phyloP scores from a whole-genome alignment of 2,329 filamentous ascomycete species.

The Ascochyta fabae region DNA sequence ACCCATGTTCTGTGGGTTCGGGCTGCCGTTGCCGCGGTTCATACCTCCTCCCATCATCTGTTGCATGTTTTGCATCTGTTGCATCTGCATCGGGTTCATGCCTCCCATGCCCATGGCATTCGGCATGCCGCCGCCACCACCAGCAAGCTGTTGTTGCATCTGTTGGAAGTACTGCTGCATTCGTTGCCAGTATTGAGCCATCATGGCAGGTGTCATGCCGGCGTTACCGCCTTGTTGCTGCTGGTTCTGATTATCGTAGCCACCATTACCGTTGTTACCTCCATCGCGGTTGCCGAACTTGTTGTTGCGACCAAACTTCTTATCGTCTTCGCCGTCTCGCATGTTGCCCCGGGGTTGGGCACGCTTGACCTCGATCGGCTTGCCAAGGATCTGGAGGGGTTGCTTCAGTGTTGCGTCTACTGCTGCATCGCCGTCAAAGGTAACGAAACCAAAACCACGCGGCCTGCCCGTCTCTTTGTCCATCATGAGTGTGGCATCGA shows the following conservation, averaged over 20 bases:
- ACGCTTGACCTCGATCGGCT: conserved; percentile 97
- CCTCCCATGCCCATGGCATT: conserved; percentile 58
- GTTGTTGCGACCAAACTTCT: conserved; percentile 47
- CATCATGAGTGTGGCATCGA: conserved; percentile 99
- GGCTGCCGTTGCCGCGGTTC: conserved; percentile 41
- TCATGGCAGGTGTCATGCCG: conserved; percentile 92
- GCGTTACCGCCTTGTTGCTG: conserved; percentile 50
- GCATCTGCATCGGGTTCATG: conserved; percentile 66
- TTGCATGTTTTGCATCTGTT: conserved; percentile 49
- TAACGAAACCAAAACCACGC: conserved; percentile 96
- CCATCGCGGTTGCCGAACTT: conserved; percentile 48
- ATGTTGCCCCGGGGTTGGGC: conserved; percentile 95
- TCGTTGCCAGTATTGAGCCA: conserved; percentile 97
- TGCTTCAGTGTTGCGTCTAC: conserved; percentile 88
- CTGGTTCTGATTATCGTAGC: conserved; percentile 55
- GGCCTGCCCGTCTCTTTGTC: conserved; percentile 99
- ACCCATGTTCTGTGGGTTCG: conserved; percentile 41
- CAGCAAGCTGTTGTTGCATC: conserved; percentile 90
- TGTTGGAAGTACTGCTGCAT: conserved; percentile 98
- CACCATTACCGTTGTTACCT: conserved; percentile 39
- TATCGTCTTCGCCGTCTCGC: conserved; percentile 82
- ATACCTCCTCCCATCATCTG: conserved; percentile 43
- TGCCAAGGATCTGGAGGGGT: conserved; percentile 90
- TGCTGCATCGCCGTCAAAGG: conserved; percentile 93
- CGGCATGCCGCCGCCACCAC: conserved; percentile 47